A percentile compares a stretch with the other conserved stretches of the same genome.
phyloP scores from a whole-genome alignment of 2,329 filamentous ascomycete species.

The Aspergillus uvarum region DNA sequence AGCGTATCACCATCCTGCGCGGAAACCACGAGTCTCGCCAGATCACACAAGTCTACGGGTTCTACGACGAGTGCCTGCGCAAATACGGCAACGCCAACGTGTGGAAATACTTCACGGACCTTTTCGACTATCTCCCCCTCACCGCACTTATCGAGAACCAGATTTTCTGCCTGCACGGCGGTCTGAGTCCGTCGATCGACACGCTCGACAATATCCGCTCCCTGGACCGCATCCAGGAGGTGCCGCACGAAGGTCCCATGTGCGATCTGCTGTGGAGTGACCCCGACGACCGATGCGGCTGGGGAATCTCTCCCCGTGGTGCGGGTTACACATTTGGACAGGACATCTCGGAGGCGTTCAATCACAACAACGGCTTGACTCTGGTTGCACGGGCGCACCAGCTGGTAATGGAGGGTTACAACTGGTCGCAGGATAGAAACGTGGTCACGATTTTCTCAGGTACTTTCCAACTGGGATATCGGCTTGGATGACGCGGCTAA shows the following conservation, averaged over 20 bases:
- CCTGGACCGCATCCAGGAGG: slow-evolving; percentile 95
- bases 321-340: slow-evolving; percentile 95
- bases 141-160: slow-evolving; percentile 98
- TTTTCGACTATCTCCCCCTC: slow-evolving; percentile 97
- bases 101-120: slow-evolving; percentile 98
- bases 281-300: slow-evolving; percentile 92
- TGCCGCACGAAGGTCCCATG: slow-evolving; percentile 97
- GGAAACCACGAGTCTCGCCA: slow-evolving; percentile 99
- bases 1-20: slow-evolving; percentile 96
- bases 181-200: slow-evolving; percentile 92
- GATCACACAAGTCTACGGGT: slow-evolving; percentile 98
- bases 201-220: slow-evolving; percentile 94
- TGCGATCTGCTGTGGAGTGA: slow-evolving; percentile 98
- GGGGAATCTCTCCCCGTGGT: slow-evolving; percentile 92
- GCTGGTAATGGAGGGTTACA: slow-evolving; percentile 99
- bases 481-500: slow-evolving; percentile 24
- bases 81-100: slow-evolving; percentile 99
- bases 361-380: slow-evolving; percentile 97
- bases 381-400: slow-evolving; percentile 95
- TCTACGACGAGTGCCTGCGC: slow-evolving; percentile 97
- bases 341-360: slow-evolving; percentile 98
- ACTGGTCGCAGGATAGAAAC: slow-evolving; percentile 98
- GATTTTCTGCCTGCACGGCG: slow-evolving; percentile 98
- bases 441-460: slow-evolving; percentile 98
- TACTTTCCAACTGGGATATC: slow-evolving; percentile 37